phyloP scores from a whole-genome alignment of 2,329 filamentous ascomycete species.

The Aspergillus sp. region DNA sequence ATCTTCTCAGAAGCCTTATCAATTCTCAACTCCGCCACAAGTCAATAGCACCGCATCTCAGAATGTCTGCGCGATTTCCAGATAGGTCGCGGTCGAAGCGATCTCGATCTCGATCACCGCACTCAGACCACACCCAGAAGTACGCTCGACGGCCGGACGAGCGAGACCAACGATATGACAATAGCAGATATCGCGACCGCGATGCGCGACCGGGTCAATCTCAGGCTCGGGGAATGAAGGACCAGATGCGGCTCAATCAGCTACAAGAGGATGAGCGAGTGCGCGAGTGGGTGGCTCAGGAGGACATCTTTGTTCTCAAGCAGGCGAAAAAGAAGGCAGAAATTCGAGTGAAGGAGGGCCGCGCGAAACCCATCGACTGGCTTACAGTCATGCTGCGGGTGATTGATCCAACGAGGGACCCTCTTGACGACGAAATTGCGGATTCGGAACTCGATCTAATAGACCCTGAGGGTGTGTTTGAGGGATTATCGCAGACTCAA shows the following conservation, averaged over 20 bases:
- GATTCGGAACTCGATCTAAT: slow-evolving; percentile 77
- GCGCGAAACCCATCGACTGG: slow-evolving; percentile 91
- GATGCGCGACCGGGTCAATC: slow-evolving; percentile 20
- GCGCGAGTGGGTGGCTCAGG: slow-evolving; percentile 83
- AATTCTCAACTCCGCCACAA: too few relatives aligned
- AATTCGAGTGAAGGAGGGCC: slow-evolving; percentile 85
- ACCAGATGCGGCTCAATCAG: slow-evolving; percentile 50
- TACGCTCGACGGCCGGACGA: slow-evolving; percentile 35
- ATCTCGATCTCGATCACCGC: slow-evolving; percentile 44
- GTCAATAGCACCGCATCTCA: neutral
- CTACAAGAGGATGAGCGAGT: slow-evolving; percentile 76
- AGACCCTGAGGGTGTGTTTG: slow-evolving; percentile 77
- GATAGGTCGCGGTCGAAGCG: slow-evolving; percentile 39
- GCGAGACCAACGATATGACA: slow-evolving; percentile 28
- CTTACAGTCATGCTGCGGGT: slow-evolving; percentile 87
- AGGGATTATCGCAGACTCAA: slow-evolving; percentile 66
- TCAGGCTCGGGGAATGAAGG: slow-evolving; percentile 38
- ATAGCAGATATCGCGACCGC: slow-evolving; percentile 22
- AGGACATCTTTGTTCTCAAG: slow-evolving; percentile 93
- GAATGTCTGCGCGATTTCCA: slow-evolving; percentile 36
- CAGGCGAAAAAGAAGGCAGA: slow-evolving; percentile 98
- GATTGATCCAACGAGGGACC: slow-evolving; percentile 78
- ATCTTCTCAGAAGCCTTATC: neutral
- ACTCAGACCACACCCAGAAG: slow-evolving; percentile 41
- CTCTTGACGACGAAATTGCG: slow-evolving; percentile 76